Evolutionary conservation across 345 rosid species (phyloP), one percentile per base, ranked within the genome.

Genomic region (Cardamine chenopodiifolia): DNA sequence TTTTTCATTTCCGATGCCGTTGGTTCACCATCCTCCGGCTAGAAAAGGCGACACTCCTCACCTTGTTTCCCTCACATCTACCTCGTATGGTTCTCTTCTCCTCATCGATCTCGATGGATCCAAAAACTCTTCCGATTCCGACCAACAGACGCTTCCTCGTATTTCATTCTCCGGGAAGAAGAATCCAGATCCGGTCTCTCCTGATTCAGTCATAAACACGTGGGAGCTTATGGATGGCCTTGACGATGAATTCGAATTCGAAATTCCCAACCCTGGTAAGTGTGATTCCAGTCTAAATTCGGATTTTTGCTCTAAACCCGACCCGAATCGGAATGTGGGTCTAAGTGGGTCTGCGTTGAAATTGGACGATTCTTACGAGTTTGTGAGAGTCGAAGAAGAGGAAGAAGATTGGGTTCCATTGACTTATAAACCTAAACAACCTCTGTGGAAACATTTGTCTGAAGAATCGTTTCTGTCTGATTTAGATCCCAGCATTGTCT

Each of bases 161-260:
- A 54, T 74, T 64, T 23, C 85, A 11, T 28, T 45, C 77, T 2
- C 83, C 78, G 32, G 71, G 47, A 59, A 60, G 55, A 55, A 56
- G 22, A 6, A 59, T 25, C 19, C 80, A 67, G 76, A 70, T 28
- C 78, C 82, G 14, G 39, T 55, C 25, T 89, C 92, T 40, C 94
- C 94, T 17, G 98, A 91, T 62, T 87, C 94, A 2, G 94, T 93
- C 39, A 91, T 93, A 55, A 93, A 93, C 84, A 86, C 97, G 10
- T 93, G 97, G 97, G 98, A 93, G 66, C 92, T 93, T 69, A 91
- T 93, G 98, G 94, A 93, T 70, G 98, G 98, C 20, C 87, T 91
- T 7, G 92, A 89, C 50, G 96, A 84, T 49, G 96, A 84, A 25
- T 53, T 68, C 48, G 90, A 80, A 56, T 61, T 79, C 71, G 75